Percentiles rank a stretch among this genome's conserved stretches.
phyloP scores from a whole-genome alignment of 2,329 filamentous ascomycete genomes.

The Allantophomopsis lycopodina region DNA sequence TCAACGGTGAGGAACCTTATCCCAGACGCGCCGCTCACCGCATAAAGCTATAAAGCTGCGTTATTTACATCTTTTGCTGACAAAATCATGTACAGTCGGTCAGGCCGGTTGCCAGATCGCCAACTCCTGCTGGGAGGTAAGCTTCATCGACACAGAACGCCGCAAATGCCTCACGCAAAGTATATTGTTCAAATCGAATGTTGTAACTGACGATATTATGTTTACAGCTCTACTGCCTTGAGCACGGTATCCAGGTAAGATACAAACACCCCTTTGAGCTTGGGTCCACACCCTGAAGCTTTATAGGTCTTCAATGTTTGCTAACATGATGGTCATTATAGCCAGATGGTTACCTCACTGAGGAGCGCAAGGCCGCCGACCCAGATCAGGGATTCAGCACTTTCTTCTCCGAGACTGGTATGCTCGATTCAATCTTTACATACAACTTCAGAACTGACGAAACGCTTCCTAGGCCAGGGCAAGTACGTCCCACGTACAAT shows the following conservation, averaged over 20 bases:
- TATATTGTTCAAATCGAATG: no score
- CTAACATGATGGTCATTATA: constrained; percentile 23
- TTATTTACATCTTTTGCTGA: constrained; percentile 37
- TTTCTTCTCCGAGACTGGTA: constrained; percentile 99
- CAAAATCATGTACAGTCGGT: constrained; percentile 55
- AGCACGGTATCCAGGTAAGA: constrained; percentile 96
- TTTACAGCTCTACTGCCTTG: constrained; percentile 91
- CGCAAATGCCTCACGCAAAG: constrained; percentile 11
- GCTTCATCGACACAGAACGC: constrained; percentile 23
- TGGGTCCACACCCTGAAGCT: no score
- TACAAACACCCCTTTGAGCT: background rate
- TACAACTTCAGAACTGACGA: constrained; percentile 15
- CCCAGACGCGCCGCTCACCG: constrained; percentile 21
- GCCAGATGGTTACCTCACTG: constrained; percentile 97
- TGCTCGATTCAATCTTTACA: constrained; percentile 11
- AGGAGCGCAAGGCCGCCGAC: constrained; percentile 88
- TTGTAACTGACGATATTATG: constrained; percentile 9
- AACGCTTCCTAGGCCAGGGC: constrained; percentile 58
- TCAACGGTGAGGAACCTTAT: constrained; percentile 68
- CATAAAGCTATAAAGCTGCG: constrained; percentile 4
- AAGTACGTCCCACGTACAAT: constrained; percentile 99
- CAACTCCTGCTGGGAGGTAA: constrained; percentile 99
- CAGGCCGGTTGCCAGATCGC: constrained; percentile 99
- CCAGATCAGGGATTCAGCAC: constrained; percentile 98
- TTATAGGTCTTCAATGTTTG: no score